Evolutionary conservation across 2,329 filamentous ascomycete genomes (phyloP).

Genomic region (Cercospora citrullina): DNA sequence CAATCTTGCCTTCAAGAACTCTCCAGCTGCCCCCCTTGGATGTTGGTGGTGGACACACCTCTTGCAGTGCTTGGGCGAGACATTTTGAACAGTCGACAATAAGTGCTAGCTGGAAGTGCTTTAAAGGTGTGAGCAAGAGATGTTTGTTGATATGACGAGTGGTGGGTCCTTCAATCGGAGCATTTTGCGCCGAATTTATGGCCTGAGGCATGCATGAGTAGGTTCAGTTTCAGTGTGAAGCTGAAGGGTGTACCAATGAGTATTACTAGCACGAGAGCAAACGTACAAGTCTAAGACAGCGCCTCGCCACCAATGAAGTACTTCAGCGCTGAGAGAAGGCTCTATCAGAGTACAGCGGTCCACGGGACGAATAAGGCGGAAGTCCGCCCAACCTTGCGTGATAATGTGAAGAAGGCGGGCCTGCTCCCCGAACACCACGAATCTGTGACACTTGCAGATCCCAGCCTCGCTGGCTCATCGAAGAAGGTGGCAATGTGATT

Average conservation of each 20-base stretch:
- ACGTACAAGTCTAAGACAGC: background rate
- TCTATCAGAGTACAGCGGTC: slow-evolving; percentile 1
- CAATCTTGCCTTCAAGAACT: slow-evolving; percentile 68
- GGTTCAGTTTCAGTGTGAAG: background rate
- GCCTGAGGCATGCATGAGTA: background rate
- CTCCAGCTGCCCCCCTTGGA: slow-evolving; percentile 26
- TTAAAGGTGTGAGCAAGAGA: background rate
- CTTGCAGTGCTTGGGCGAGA: slow-evolving; percentile 24
- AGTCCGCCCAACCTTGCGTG: background rate
- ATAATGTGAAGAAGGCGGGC: slow-evolving; percentile 5
- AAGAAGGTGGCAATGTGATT: slow-evolving; percentile 19
- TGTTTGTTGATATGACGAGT: slow-evolving; percentile 1
- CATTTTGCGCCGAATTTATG: background rate
- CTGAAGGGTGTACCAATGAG: background rate
- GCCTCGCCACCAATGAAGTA: background rate
- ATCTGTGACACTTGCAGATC: slow-evolving; percentile 29
- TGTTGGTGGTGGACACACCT: slow-evolving; percentile 23
- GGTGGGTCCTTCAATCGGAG: background rate
- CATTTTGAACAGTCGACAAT: slow-evolving; percentile 14
- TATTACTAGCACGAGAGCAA: background rate
- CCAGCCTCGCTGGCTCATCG: slow-evolving; percentile 6
- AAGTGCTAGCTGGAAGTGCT: background rate
- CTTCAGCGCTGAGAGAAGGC: background rate
- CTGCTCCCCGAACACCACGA: slow-evolving; percentile 31
- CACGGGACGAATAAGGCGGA: slow-evolving; percentile 2